Evolutionary conservation across 495 filamentous ascomycete species (phyloP), one percentile per base, ranked within the genome.

Genomic region (Glutinoglossum americanum): DNA sequence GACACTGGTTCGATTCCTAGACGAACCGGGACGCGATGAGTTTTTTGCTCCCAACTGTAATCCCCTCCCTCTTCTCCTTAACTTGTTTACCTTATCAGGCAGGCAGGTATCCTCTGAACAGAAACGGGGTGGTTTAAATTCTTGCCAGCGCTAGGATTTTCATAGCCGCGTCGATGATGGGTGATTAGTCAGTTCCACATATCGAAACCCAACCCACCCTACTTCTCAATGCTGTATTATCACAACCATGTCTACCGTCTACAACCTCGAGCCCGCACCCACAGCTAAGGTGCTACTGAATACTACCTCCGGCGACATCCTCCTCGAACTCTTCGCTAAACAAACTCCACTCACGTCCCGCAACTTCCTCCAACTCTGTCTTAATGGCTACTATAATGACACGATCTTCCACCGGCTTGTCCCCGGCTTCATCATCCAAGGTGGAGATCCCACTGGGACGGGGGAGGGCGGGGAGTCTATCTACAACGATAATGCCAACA

Each of bases 381-480:
- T 93, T 58, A 89, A 99, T 68, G 85, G 87, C 58, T 96, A 97
- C 76, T 99, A 97, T 71, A 80, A 83, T 53, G 76, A 79, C 62
- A 95, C 90, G 0, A 82, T 89, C 61, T 99, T 99, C 73, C 92
- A 99, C 70, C 89, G 92, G 15, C 74, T 97, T 13, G 80, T 93
- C 9, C 85, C 89, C 0, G 85, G 84, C 45, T 99, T 99, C 72
- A 83, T 97, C 58, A 71, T 97, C 47, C 92, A 99, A 65, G 93
- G 90, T 58, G 93, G 92, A 28, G 84, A 88, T 63, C 84, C 84
- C 0, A 85, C 80, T 0, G 81, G 83, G 26, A 95, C 89, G 2
- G 92, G 92, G 9, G 80, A 85, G 59, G 92, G 93, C 48, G 92
- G 92, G 8, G 87, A 89, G 61, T 84, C 82, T 41, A 93, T 94